Percentiles rank a stretch among this genome's conserved stretches.
phyloP scores from a whole-genome alignment of 2,329 filamentous ascomycete genomes.

The Ceratocystis harringtonii region DNA sequence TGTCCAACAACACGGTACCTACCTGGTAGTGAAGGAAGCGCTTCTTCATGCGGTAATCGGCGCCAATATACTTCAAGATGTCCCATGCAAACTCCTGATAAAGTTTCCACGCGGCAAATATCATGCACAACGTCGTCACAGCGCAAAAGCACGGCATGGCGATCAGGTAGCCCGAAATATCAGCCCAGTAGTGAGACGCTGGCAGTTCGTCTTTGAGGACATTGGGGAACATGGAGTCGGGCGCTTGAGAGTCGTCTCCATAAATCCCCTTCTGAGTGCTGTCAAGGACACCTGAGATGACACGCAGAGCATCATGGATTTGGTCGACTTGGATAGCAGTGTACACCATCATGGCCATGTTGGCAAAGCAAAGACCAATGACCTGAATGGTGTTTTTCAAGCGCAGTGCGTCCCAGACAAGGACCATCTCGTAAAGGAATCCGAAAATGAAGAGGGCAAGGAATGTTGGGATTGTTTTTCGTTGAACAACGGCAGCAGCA shows the following conservation, averaged over 20 bases:
- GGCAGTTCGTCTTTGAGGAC: slow-evolving; percentile 29
- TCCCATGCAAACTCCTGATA: slow-evolving; percentile 99
- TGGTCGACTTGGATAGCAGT: slow-evolving; percentile 86
- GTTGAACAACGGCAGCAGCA: slow-evolving; percentile 30
- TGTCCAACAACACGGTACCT: slow-evolving; percentile 21
- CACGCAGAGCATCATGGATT: slow-evolving; percentile 55
- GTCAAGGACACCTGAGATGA: slow-evolving; percentile 13
- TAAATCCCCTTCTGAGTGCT: slow-evolving; percentile 11
- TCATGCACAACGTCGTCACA: slow-evolving; percentile 56
- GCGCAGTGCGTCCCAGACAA: slow-evolving; percentile 86
- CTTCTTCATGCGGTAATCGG: slow-evolving; percentile 91
- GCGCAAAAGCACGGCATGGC: slow-evolving; percentile 76
- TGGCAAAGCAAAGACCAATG: slow-evolving; percentile 87
- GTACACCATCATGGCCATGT: slow-evolving; percentile 81
- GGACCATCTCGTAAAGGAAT: slow-evolving; percentile 77
- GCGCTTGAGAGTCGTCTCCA: neutral
- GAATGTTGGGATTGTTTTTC: slow-evolving; percentile 78
- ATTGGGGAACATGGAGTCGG: slow-evolving; percentile 29
- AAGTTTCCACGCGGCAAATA: slow-evolving; percentile 76
- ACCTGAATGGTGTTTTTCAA: slow-evolving; percentile 97
- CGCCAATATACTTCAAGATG: slow-evolving; percentile 97
- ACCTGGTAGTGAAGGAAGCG: slow-evolving; percentile 95
- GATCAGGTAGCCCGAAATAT: slow-evolving; percentile 62
- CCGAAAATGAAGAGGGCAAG: slow-evolving; percentile 94
- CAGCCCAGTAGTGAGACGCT: slow-evolving; percentile 43